phyloP scores from a whole-genome alignment of 495 filamentous ascomycete species.

The Penicillium herquei region DNA sequence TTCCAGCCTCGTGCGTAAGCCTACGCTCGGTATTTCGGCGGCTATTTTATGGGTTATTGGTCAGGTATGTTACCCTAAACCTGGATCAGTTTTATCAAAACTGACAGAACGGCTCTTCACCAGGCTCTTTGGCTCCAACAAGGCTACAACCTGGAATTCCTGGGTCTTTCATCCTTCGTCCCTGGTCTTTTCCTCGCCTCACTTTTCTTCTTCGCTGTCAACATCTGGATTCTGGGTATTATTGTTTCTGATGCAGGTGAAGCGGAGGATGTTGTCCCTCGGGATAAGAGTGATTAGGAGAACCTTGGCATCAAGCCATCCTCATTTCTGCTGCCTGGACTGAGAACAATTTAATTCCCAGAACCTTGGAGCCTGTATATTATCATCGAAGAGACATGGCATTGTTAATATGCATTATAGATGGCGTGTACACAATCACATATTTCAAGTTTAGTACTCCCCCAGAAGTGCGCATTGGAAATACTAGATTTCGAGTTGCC shows the following conservation, averaged over 20 bases:
- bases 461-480: too few relatives aligned
- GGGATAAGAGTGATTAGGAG: background rate
- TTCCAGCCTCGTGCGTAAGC: conserved; percentile 65
- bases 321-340: too few relatives aligned
- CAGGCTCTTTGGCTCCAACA: conserved; percentile 85
- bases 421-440: too few relatives aligned
- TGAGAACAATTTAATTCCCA: too few relatives aligned
- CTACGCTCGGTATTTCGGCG: conserved; percentile 59
- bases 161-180: conserved; percentile 80
- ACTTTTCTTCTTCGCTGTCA: conserved; percentile 77
- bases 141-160: conserved; percentile 83
- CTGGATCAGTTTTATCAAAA: too few relatives aligned
- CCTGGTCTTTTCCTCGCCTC: conserved; percentile 77
- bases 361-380: too few relatives aligned
- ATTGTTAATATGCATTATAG: too few relatives aligned
- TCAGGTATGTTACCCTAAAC: conserved; percentile 44
- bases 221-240: conserved; percentile 81
- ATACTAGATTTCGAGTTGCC: too few relatives aligned
- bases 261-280: background rate
- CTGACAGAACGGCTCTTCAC: background rate
- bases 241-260: conserved; percentile 67
- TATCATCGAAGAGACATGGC: too few relatives aligned
- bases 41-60: conserved; percentile 68
- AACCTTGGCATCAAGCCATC: background rate
- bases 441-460: too few relatives aligned